These are phyloP conservation scores for Ophiorrhiza pumila DNA, from an alignment of 257 asterid genomes.

Conservation along the genomic window DNA sequence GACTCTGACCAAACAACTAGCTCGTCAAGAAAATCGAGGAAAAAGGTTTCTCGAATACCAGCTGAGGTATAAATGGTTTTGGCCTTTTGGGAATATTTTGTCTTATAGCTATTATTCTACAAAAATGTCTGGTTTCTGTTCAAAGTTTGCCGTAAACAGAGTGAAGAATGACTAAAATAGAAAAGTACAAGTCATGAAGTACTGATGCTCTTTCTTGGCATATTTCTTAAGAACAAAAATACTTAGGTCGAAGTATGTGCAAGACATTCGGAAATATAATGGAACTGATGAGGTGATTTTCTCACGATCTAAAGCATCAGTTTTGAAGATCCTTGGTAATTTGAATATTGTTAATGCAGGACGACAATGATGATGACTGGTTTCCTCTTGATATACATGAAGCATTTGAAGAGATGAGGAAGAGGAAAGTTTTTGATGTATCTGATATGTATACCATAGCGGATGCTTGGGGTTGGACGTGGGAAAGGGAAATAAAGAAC, in stretches of 20 bases:
- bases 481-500: slow-evolving; percentile 87
- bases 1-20: slow-evolving; percentile 70
- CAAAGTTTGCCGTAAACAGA: not conserved
- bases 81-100: not conserved
- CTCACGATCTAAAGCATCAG: not conserved
- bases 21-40: slow-evolving; percentile 71
- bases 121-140: not conserved
- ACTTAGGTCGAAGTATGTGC: not conserved
- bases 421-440: slow-evolving; percentile 79
- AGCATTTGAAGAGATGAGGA: slow-evolving; percentile 84
- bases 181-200: not conserved
- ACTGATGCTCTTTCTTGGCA: not conserved
- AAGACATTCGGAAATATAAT: not conserved
- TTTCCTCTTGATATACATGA: slow-evolving; percentile 87
- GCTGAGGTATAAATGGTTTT: slow-evolving; percentile 50
- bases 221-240: not conserved
- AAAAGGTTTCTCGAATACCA: slow-evolving; percentile 57
- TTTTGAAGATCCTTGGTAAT: not conserved
- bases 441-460: slow-evolving; percentile 93
- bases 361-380: slow-evolving; percentile 95
- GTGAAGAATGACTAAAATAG: not conserved
- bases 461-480: slow-evolving; percentile 99
- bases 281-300: not conserved
- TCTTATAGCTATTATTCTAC: not conserved
- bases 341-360: slow-evolving; percentile 38